These are phyloP conservation scores for Globisporangium takayamanum DNA, from an alignment of 352 stramenopile species.

Conservation along the genomic window DNA sequence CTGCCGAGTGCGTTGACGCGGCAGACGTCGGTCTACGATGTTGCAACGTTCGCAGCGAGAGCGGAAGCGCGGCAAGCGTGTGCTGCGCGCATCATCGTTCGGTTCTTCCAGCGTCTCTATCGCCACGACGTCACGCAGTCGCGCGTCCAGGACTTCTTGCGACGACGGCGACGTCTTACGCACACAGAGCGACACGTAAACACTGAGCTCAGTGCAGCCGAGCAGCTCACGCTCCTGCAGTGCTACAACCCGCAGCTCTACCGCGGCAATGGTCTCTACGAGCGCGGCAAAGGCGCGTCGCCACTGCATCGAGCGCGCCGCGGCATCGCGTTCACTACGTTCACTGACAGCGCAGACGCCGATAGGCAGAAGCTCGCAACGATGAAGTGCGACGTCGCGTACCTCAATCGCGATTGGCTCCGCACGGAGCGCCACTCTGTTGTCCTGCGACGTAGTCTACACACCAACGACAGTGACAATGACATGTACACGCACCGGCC, in stretches of 20 bases:
- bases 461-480: background rate
- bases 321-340: background rate
- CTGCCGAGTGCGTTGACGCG: background rate
- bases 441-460: background rate
- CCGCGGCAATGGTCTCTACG: background rate
- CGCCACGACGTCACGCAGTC: conserved; percentile 21
- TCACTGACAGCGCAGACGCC: conserved; percentile 1
- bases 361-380: conserved; percentile 8
- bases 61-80: conserved; percentile 25
- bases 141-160: conserved; percentile 24
- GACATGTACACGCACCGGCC: conserved; percentile 7
- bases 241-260: conserved; percentile 62
- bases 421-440: conserved; percentile 1
- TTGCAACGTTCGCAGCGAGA: conserved; percentile 1
- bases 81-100: conserved; percentile 49
- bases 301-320: conserved; percentile 2
- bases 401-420: conserved; percentile 11
- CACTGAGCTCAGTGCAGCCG: conserved; percentile 22
- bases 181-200: conserved; percentile 15
- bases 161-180: conserved; percentile 20
- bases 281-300: background rate
- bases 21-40: conserved; percentile 1
- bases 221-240: conserved; percentile 51
- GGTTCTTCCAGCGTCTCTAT: conserved; percentile 39
- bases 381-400: conserved; percentile 8